Conservation (phyloP, 164 flowering plant species). For the Tetrastigma voinierianum region DNA sequence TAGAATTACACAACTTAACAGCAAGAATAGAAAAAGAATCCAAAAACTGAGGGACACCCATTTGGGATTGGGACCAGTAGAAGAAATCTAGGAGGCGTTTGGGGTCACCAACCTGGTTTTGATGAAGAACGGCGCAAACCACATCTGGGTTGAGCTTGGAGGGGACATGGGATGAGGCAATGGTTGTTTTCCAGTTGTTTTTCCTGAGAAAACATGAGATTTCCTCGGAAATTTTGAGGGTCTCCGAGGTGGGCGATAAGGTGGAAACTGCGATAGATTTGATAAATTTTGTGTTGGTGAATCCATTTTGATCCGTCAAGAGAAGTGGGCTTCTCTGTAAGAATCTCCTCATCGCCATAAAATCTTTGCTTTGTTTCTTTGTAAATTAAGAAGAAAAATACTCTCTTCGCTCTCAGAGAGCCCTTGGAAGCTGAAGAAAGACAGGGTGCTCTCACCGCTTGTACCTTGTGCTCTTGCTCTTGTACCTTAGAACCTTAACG, state of each 20-base stretch:
- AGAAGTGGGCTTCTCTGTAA: no score
- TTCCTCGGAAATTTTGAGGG: constrained; percentile 18
- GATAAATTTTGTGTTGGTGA: neutral
- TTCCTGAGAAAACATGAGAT: constrained; percentile 37
- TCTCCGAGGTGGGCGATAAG: constrained; percentile 3
- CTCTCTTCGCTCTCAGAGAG: no score
- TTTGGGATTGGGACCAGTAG: constrained; percentile 43
- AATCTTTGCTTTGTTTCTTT: no score
- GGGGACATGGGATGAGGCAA: constrained; percentile 37
- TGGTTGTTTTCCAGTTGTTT: constrained; percentile 42
- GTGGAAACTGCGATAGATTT: neutral
- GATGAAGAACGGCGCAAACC: constrained; percentile 39
- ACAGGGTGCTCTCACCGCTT: no score
- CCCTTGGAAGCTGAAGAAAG: no score
- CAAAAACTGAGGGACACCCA: constrained; percentile 41
- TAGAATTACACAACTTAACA: constrained; percentile 40
- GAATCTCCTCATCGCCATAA: no score
- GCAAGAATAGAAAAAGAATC: constrained; percentile 47
- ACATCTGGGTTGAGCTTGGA: constrained; percentile 45
- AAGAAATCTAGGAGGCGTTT: constrained; percentile 56
- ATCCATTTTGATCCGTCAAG: no score
- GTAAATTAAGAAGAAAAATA: no score
- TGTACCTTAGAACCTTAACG: no score
- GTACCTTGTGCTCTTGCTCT: no score
- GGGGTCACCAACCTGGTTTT: constrained; percentile 35